Percentiles rank a stretch among this genome's conserved stretches.
These are phyloP conservation scores for Mycena metata DNA, from an alignment of 768 basidiomycete species.

Conservation along the genomic window DNA sequence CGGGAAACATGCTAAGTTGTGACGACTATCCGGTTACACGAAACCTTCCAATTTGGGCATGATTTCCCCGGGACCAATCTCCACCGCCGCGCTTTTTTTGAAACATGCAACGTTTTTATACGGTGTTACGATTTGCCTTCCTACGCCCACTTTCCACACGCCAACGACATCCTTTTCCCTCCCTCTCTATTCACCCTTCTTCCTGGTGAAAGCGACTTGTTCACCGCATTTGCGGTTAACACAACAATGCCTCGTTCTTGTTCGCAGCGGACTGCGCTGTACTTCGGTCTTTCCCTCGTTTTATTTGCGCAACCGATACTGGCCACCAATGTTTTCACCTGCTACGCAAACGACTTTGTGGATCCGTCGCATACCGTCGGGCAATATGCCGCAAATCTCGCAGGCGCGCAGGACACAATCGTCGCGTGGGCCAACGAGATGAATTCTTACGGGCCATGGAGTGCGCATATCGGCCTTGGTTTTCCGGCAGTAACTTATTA, in stretches of 20 bases:
- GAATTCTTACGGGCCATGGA: constrained; percentile 65
- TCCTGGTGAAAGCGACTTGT: constrained; percentile 1
- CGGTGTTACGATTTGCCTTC: too few species aligned
- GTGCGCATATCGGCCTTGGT: constrained; percentile 45
- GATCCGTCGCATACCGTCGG: constrained; percentile 61
- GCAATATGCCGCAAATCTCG: constrained; percentile 56
- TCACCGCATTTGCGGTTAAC: constrained; percentile 6
- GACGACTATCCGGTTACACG: too few species aligned
- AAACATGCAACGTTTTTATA: too few species aligned
- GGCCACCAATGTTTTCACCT: constrained; percentile 43
- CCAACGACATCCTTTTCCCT: not conserved
- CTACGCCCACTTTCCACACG: not conserved
- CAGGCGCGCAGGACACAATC: constrained; percentile 62
- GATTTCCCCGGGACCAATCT: too few species aligned
- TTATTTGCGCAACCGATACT: not conserved
- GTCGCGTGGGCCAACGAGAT: constrained; percentile 60
- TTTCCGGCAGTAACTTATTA: not conserved
- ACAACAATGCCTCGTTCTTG: not conserved
- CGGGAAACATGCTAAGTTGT: too few species aligned
- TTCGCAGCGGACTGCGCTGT: not conserved
- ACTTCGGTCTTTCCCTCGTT: not conserved
- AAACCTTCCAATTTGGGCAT: too few species aligned
- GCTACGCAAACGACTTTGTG: constrained; percentile 70
- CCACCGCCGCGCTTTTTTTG: too few species aligned
- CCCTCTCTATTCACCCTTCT: not conserved